These are phyloP conservation scores for Aspergillus panamensis DNA, from an alignment of 495 filamentous ascomycete species.

Conservation along the genomic window DNA sequence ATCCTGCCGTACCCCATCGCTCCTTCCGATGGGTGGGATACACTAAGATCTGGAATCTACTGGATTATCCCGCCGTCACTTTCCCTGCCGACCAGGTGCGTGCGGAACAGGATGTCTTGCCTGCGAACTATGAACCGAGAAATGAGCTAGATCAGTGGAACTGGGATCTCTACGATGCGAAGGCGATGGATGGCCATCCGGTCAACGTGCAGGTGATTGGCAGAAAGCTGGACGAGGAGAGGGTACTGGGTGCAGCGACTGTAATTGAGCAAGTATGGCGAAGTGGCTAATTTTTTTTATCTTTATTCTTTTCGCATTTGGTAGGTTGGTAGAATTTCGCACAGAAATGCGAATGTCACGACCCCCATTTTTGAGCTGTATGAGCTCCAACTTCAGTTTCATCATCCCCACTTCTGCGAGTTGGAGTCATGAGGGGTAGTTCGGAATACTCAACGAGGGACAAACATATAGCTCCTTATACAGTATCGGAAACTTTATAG, in stretches of 20 bases:
- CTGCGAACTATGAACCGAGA: slow-evolving; percentile 45
- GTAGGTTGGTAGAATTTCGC: neutral
- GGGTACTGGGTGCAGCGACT: slow-evolving; percentile 43
- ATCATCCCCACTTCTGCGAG: slow-evolving; percentile 9
- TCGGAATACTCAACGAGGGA: no score
- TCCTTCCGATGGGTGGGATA: slow-evolving; percentile 53
- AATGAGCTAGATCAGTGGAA: slow-evolving; percentile 51
- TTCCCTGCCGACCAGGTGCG: slow-evolving; percentile 53
- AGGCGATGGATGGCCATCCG: slow-evolving; percentile 40
- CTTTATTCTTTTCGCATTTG: neutral
- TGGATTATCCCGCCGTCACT: slow-evolving; percentile 59
- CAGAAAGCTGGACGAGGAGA: slow-evolving; percentile 53
- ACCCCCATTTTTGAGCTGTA: slow-evolving; percentile 9
- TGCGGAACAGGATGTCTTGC: slow-evolving; percentile 44
- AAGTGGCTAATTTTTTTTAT: neutral
- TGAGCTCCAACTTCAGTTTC: neutral
- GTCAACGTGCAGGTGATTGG: slow-evolving; percentile 53
- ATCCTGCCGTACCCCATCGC: slow-evolving; percentile 47
- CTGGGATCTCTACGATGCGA: slow-evolving; percentile 46
- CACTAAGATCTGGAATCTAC: slow-evolving; percentile 65
- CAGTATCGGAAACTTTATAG: neutral
- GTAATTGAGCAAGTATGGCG: slow-evolving; percentile 41
- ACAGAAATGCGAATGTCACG: no score
- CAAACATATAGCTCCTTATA: no score
- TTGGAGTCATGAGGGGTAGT: slow-evolving; percentile 9